phyloP scores from a whole-genome alignment of 164 flowering plant genomes.

The Vitis rupestris region DNA sequence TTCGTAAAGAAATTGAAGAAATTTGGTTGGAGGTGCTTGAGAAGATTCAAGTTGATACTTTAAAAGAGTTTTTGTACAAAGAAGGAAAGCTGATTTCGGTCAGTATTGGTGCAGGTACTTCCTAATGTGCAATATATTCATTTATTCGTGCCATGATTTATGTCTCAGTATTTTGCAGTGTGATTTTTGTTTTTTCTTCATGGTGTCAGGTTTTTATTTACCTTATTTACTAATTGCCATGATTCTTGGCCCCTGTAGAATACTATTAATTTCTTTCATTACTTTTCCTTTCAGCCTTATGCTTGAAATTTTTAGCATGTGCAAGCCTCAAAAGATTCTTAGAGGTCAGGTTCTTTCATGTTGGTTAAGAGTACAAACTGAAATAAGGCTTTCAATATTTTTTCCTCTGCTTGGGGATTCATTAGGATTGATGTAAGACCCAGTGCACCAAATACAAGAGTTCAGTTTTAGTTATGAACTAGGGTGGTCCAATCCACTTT shows the following conservation, averaged over 20 bases:
- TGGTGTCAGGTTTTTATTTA: too few species aligned
- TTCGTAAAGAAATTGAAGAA: slow-evolving; percentile 51
- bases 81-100: slow-evolving; percentile 87
- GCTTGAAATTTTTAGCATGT: not conserved
- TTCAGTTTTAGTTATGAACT: not conserved
- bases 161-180: too few species aligned
- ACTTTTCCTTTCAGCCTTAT: not conserved
- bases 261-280: not conserved
- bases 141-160: not conserved
- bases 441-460: not conserved
- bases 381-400: not conserved
- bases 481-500: not conserved
- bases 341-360: not conserved
- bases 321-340: not conserved
- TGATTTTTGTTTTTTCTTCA: too few species aligned
- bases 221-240: too few species aligned
- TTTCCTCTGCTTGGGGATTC: not conserved
- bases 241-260: not conserved
- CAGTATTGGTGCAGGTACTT: slow-evolving; percentile 82
- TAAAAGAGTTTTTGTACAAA: slow-evolving; percentile 70
- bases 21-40: slow-evolving; percentile 80
- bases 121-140: not conserved
- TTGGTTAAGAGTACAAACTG: not conserved
- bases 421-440: not conserved
- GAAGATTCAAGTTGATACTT: slow-evolving; percentile 45